Percentiles rank a stretch among this genome's conserved stretches.
Conservation (phyloP, 75 land plant genomes). For the Picea sitchensis region DNA sequence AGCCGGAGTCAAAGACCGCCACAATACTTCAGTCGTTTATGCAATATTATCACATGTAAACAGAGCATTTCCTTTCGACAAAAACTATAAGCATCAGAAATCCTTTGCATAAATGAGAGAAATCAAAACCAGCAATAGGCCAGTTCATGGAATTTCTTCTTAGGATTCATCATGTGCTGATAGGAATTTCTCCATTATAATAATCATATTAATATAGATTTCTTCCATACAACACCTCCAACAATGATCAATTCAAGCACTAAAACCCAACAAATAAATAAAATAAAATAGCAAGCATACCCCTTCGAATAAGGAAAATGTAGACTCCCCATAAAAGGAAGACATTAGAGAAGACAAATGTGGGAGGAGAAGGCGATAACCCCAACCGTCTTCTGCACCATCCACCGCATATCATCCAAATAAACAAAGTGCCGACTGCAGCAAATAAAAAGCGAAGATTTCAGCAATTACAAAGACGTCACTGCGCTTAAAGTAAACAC, state of each 20-base stretch:
- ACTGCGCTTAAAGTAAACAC: neutral
- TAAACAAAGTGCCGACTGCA: conserved; percentile 32
- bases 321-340: conserved; percentile 44
- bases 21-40: too few species aligned
- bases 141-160: neutral
- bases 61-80: neutral
- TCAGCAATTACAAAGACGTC: too few species aligned
- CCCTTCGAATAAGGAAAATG: conserved; percentile 22
- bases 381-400: conserved; percentile 36
- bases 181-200: neutral
- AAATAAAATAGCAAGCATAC: conserved; percentile 8
- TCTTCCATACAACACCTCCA: neutral
- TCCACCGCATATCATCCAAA: conserved; percentile 16
- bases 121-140: neutral
- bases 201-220: too few species aligned
- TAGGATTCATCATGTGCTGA: neutral
- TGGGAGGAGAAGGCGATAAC: conserved; percentile 47
- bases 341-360: conserved; percentile 41
- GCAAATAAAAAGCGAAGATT: neutral
- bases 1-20: too few species aligned
- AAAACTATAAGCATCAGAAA: neutral
- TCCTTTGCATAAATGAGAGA: neutral
- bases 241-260: neutral
- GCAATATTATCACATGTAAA: too few species aligned
- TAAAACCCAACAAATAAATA: neutral